Conservation (phyloP, 345 rosid genomes). For the Lepidium aucheri region DNA sequence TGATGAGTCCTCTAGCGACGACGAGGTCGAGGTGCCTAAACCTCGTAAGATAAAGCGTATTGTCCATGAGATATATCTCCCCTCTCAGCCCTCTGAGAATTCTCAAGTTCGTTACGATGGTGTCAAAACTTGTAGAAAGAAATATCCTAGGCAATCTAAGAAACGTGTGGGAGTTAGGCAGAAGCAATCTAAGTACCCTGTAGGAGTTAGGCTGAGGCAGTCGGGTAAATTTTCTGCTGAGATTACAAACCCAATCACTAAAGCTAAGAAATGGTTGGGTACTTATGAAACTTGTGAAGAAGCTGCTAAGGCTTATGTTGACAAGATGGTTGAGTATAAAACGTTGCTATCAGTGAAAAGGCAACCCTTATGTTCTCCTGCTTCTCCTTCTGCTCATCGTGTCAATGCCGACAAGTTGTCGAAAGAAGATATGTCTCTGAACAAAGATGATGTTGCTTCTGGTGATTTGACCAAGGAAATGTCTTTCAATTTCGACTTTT, state of each 20-base stretch:
- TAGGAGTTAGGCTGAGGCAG: conserved; percentile 74
- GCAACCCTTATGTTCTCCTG: conserved; percentile 10
- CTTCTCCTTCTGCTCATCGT: conserved; percentile 11
- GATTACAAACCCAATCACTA: conserved; percentile 55
- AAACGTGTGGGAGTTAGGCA: too few relatives aligned
- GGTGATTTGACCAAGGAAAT: conserved; percentile 9
- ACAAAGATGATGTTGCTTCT: neutral
- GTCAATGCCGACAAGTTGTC: conserved; percentile 4
- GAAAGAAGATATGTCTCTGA: neutral
- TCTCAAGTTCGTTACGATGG: conserved; percentile 44
- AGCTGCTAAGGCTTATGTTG: conserved; percentile 67
- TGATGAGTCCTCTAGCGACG: conserved; percentile 74
- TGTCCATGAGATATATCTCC: conserved; percentile 47
- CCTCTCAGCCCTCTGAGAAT: neutral
- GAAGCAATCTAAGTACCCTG: neutral
- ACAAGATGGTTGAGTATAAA: conserved; percentile 54
- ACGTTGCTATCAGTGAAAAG: conserved; percentile 32
- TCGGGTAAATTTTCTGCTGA: conserved; percentile 99
- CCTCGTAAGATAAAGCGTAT: conserved; percentile 34
- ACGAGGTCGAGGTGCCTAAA: conserved; percentile 26
- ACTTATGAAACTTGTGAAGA: conserved; percentile 63
- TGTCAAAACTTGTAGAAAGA: conserved; percentile 26
- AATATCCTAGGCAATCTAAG: neutral
- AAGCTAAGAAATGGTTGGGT: conserved; percentile 67
- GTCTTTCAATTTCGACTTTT: conserved; percentile 12